Evolutionary conservation across 163 green algal genomes (phyloP).

Genomic region (Scenedesmus sp.): DNA sequence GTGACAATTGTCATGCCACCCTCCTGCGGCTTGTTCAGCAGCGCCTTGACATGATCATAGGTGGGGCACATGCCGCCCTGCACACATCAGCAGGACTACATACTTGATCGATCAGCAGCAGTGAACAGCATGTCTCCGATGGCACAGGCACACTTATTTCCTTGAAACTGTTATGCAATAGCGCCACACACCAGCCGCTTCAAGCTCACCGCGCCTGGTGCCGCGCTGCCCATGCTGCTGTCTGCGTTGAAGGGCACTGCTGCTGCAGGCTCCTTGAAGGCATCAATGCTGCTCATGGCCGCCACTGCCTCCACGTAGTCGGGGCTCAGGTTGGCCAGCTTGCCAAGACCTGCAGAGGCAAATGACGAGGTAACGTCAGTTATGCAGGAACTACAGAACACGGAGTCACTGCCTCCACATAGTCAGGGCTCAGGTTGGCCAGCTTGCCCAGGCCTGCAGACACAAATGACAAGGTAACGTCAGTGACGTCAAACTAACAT

Average conservation of each 20-base stretch:
- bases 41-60: not conserved
- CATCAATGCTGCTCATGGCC: not conserved
- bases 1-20: too few species aligned
- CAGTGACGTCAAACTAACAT: not conserved
- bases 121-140: not conserved
- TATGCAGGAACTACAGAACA: not conserved
- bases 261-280: not conserved
- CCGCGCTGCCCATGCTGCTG: slow-evolving; percentile 33
- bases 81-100: too few species aligned
- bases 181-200: too few species aligned
- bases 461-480: not conserved
- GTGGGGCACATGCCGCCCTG: not conserved
- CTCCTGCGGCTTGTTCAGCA: not conserved
- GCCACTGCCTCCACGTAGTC: slow-evolving; percentile 20
- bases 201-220: not conserved
- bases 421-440: slow-evolving; percentile 16
- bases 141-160: not conserved
- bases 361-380: not conserved
- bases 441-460: slow-evolving; percentile 34
- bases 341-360: slow-evolving; percentile 23
- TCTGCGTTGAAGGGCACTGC: slow-evolving; percentile 34
- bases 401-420: not conserved
- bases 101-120: not conserved
- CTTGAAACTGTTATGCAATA: too few species aligned
- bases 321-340: not conserved